phyloP scores from a whole-genome alignment of 306 rosid genomes.

The Trichosanthes cucumerina region DNA sequence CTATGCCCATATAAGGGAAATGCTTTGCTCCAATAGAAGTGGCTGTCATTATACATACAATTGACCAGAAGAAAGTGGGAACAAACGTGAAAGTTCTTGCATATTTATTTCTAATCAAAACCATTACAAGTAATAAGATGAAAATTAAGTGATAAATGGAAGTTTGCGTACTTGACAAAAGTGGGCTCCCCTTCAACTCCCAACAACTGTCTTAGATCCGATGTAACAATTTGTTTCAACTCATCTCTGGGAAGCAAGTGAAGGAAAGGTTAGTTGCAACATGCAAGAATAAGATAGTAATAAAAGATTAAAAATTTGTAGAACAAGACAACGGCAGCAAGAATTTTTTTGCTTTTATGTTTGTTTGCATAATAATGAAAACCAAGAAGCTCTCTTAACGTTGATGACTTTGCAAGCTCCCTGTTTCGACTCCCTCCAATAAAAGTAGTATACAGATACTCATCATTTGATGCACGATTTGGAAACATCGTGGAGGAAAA shows the following conservation, averaged over 20 bases:
- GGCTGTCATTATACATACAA: slow-evolving; percentile 43
- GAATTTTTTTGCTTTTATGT: neutral
- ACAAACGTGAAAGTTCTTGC: neutral
- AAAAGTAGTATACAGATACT: slow-evolving; percentile 74
- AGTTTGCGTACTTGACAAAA: slow-evolving; percentile 53
- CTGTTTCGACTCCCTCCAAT: slow-evolving; percentile 72
- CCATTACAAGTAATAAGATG: slow-evolving; percentile 2
- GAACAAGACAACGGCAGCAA: neutral
- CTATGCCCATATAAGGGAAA: slow-evolving; percentile 77
- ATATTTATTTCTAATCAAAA: neutral
- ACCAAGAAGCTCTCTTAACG: slow-evolving; percentile 29
- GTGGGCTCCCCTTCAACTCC: slow-evolving; percentile 89
- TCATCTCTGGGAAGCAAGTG: slow-evolving; percentile 39
- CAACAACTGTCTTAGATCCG: slow-evolving; percentile 72
- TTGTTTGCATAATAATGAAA: slow-evolving; percentile 3
- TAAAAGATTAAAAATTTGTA: neutral
- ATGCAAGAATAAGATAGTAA: slow-evolving; percentile 7
- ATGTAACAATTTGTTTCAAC: slow-evolving; percentile 58
- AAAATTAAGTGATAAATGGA: slow-evolving; percentile 6
- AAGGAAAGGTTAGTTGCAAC: slow-evolving; percentile 12
- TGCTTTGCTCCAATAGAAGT: slow-evolving; percentile 81
- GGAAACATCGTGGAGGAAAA: slow-evolving; percentile 97
- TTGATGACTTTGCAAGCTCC: slow-evolving; percentile 70
- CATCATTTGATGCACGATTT: slow-evolving; percentile 75
- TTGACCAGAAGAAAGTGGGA: slow-evolving; percentile 14